Base-by-base conservation (phyloP, 2,329 filamentous ascomycete genomes). In the Colletotrichum cereale region DNA sequence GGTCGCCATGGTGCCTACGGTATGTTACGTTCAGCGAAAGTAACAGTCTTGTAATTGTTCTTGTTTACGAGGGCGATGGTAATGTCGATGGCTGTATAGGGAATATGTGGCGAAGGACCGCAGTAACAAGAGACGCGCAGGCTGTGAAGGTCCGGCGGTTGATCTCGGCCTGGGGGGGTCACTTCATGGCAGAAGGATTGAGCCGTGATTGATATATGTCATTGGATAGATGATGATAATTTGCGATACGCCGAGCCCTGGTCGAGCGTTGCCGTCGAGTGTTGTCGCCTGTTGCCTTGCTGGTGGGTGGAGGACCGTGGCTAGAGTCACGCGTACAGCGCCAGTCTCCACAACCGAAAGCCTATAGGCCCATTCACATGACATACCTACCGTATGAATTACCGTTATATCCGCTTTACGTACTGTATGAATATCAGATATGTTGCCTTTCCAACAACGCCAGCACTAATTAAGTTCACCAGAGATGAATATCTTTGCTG, bases 111-210 rank as follows among this genome's bases (percentile, higher is more conserved):
- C 26, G 40, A 62, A 48, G 64, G 34, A 42, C 18, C 44, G n/a
- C 11, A 26, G 26, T 55, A 18, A 57, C n/a, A 38, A 16, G 38
- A 44, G 36, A 66, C 31, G 55, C 42, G 42, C 53, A 29, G 52
- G 47, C n/a, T 56, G 38, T 71, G 56, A 26, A 42, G 40, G 50
- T 67, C 48, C 63, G 63, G 56, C 67, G 34, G 29, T 62, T 52
- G 47, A 50, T 67, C 48, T 62, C 40, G 26, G 50, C 48, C 63
- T 47, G 26, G 40, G 26, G 29, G 42, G 6, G 42, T 71, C 34
- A 71, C 67, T 67, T 71, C 67, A 71, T 71, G 55, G 57, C 64
- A 71, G 63, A 42, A 44, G n/a, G 18, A 31, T 47, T 61, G 47
- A 24, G 38, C 14, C 24, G 18, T 24, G 31, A 21, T 38, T 34